phyloP scores from a whole-genome alignment of 371 early-diverging fungal species.

The Scutellospora calospora region DNA sequence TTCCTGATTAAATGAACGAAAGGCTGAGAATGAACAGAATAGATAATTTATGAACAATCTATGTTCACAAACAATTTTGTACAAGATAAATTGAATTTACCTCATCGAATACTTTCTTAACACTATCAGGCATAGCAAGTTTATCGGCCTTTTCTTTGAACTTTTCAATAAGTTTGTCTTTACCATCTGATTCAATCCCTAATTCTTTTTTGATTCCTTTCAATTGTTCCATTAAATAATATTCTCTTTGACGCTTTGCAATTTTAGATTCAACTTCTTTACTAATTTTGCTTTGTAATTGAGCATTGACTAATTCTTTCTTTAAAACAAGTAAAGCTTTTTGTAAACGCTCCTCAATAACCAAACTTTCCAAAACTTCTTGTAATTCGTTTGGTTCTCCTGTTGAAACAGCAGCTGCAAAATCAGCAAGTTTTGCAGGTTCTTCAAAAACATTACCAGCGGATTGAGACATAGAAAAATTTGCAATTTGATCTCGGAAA shows the following conservation, averaged over 20 bases:
- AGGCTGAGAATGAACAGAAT: background rate
- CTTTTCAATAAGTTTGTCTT: slow-evolving; percentile 93
- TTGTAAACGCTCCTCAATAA: slow-evolving; percentile 91
- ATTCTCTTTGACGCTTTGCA: slow-evolving; percentile 94
- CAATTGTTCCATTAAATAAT: slow-evolving; percentile 97
- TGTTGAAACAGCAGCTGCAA: slow-evolving; percentile 93
- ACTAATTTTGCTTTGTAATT: slow-evolving; percentile 94
- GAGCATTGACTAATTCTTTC: slow-evolving; percentile 96
- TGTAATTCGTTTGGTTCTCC: slow-evolving; percentile 94
- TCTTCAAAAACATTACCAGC: slow-evolving; percentile 96
- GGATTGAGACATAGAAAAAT: slow-evolving; percentile 93
- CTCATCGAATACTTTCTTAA: slow-evolving; percentile 96
- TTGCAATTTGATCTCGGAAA: slow-evolving; percentile 96
- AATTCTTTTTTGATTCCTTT: slow-evolving; percentile 98
- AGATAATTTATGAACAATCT: background rate
- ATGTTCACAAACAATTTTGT: background rate
- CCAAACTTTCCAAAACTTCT: slow-evolving; percentile 86
- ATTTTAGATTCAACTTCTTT: slow-evolving; percentile 97
- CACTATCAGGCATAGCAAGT: slow-evolving; percentile 90
- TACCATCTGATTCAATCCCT: slow-evolving; percentile 95
- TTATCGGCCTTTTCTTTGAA: slow-evolving; percentile 86
- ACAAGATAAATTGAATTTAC: slow-evolving; percentile 48
- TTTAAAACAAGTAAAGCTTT: slow-evolving; percentile 92
- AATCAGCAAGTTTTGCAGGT: slow-evolving; percentile 94
- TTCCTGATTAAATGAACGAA: slow-evolving; percentile 61